These are phyloP conservation scores for Ascomycota sp. DNA, from an alignment of 2,329 filamentous ascomycete species.

Conservation along the genomic window DNA sequence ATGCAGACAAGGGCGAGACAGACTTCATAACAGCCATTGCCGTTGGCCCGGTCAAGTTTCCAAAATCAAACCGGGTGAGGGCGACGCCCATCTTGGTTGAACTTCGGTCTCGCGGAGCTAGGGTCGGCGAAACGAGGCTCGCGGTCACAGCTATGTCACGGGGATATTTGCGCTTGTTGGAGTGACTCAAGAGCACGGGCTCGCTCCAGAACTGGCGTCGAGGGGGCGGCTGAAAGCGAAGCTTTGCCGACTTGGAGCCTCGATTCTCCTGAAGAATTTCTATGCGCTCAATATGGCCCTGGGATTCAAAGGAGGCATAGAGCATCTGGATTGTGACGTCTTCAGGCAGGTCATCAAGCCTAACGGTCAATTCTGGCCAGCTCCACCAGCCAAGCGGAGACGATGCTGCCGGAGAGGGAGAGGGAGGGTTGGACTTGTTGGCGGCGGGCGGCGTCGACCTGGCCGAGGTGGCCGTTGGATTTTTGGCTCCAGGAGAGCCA, in stretches of 20 bases:
- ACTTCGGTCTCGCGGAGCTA: too few relatives aligned
- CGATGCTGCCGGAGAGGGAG: background rate
- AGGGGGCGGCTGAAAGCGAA: constrained; percentile 38
- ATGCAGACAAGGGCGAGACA: constrained; percentile 1
- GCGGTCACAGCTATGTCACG: constrained; percentile 6
- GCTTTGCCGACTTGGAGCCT: constrained; percentile 13
- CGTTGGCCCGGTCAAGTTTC: constrained; percentile 28
- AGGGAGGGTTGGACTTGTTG: background rate
- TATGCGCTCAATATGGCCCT: constrained; percentile 32
- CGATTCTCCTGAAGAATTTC: constrained; percentile 24
- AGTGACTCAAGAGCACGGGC: constrained; percentile 8
- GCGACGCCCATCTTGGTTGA: constrained; percentile 15
- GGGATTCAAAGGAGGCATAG: constrained; percentile 25
- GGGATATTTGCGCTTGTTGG: constrained; percentile 4
- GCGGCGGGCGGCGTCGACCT: background rate
- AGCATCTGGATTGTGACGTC: constrained; percentile 20
- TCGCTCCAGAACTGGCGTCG: constrained; percentile 26
- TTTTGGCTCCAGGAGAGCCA: background rate
- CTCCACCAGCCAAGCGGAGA: constrained; percentile 9
- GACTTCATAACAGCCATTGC: constrained; percentile 36
- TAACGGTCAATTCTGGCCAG: constrained; percentile 13
- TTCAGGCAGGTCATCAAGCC: constrained; percentile 12
- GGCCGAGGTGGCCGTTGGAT: background rate
- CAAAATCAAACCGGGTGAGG: constrained; percentile 33
- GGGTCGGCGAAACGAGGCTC: background rate